Evolutionary conservation across 192 early-diverging fungal genomes (phyloP), one percentile per base, ranked within the genome.

Genomic region (Mortierella antarctica): DNA sequence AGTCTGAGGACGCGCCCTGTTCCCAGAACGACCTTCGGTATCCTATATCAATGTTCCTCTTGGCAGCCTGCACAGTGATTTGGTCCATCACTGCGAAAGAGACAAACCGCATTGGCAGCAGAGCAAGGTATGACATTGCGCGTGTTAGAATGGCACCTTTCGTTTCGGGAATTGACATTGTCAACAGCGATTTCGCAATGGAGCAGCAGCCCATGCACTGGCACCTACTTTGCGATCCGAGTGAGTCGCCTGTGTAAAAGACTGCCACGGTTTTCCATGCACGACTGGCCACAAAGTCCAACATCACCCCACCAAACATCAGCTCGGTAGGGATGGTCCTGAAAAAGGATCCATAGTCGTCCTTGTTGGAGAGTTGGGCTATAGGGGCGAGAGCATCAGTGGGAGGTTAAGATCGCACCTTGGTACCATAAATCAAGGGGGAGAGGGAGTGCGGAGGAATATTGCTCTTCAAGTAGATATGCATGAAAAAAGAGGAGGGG

Each of bases 301-400:
- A 58, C 81, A 88, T 85, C 21, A 83, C 83, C 54, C 71, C 62
- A 14, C 82, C 83, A 67, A 88, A 83, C 57, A 88, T 84, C 40
- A 86, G 76, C n/a, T 88, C 82, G 7, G 86, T 88, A 8, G 86
- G 86, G 48, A 88, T 86, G 0, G 86, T 88, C 59, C 86, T 66
- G 63, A 84, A 88, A 47, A 88, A 88, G 59, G 85, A 84, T 21
- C 75, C 72, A 57, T 84, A 88, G 44, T 88, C 83, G 21, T 73
- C 66, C 51, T 86, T 88, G 61, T 75, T 85, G 9, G 86, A 86
- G 11, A 88, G 67, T 50, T 83, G 74, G 41, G 79, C 86, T 88
- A 13, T 2, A 31, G 31, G 31, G 31, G 31, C 31, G 31, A 31
- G 31, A 31, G 31, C 31, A 31, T 31, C 31, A 3, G 31, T 31